phyloP scores from a whole-genome alignment of 148 eudicot species.

The Tetragonia tetragonoides region DNA sequence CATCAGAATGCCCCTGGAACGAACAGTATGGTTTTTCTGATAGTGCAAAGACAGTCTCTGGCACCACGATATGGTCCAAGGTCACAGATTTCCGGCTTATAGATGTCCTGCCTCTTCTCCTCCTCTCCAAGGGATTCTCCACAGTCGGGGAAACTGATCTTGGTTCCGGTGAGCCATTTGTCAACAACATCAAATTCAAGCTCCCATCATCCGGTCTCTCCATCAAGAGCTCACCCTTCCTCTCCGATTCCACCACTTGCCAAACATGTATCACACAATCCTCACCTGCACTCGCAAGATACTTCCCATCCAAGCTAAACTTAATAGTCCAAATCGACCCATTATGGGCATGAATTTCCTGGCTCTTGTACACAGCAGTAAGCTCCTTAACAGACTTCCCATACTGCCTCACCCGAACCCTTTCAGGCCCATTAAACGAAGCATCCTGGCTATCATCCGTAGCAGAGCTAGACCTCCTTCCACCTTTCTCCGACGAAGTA shows the following conservation, averaged over 20 bases:
- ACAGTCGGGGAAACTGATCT: constrained; percentile 44
- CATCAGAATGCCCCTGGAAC: constrained; percentile 81
- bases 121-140: constrained; percentile 59
- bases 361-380: constrained; percentile 71
- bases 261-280: constrained; percentile 89
- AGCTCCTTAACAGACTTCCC: constrained; percentile 87
- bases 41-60: constrained; percentile 75
- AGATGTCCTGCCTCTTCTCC: constrained; percentile 76
- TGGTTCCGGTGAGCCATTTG: constrained; percentile 76
- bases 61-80: constrained; percentile 67
- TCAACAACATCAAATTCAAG: constrained; percentile 50
- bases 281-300: constrained; percentile 96
- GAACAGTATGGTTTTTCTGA: constrained; percentile 93
- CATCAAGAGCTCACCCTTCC: constrained; percentile 69
- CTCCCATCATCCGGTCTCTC: constrained; percentile 80
- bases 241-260: constrained; percentile 76
- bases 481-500: constrained; percentile 82
- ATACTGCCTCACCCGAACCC: constrained; percentile 74
- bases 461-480: constrained; percentile 84
- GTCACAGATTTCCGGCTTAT: constrained; percentile 77
- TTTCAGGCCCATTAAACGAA: constrained; percentile 83
- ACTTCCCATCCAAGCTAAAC: constrained; percentile 89
- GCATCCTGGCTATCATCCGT: constrained; percentile 94
- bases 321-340: constrained; percentile 93
- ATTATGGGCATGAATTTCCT: constrained; percentile 84